Base-by-base conservation (phyloP, 805 yeast genomes). In the Blastobotrys parvus region DNA sequence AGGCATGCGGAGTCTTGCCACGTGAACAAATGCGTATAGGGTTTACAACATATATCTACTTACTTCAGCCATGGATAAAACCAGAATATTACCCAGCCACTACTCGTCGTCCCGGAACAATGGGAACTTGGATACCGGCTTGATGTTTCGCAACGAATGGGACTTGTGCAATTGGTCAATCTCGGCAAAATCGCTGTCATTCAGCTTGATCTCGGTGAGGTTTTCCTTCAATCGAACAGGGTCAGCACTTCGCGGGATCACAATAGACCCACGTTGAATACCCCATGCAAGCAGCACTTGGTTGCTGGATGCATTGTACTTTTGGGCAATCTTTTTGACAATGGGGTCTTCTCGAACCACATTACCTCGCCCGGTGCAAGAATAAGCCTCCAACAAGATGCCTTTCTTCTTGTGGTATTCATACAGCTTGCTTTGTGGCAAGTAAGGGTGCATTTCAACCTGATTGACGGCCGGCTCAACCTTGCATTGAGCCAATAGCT, bases 391-490 rank as follows among this genome's bases (percentile, higher is more conserved):
- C 4, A 71, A 55, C 7, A 61, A 59, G 45, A 81, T 77, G 25
- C 67, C 72, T 42, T 78, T 59, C 20, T 60, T 49, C 25, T 62
- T 57, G 51, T 69, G 68, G 57, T 57, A 79, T 23, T 67, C 63
- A 27, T 68, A 64, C 44, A 79, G 54, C 43, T 65, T 64, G 18
- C 52, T 51, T 46, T 66, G 64, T 50, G 57, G 61, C 49, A 68
- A 60, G 75, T 76, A 74, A 18, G 79, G 78, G 50, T 72, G 74
- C 43, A 72, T 63, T 48, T 69, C 74, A 52, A 84, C 71, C 57
- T 85, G 92, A 57, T 84, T 80, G 31, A 81, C 79, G 1, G 77
- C 86, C 0, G 94, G 87, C 50, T 68, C 68, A 22, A 50, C 42
- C 31, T 48, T 49, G 32, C 58, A 50, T 11, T 57, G 75, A 2